Conservation (phyloP, 345 rosid species). For the Boechera divaricarpa region DNA sequence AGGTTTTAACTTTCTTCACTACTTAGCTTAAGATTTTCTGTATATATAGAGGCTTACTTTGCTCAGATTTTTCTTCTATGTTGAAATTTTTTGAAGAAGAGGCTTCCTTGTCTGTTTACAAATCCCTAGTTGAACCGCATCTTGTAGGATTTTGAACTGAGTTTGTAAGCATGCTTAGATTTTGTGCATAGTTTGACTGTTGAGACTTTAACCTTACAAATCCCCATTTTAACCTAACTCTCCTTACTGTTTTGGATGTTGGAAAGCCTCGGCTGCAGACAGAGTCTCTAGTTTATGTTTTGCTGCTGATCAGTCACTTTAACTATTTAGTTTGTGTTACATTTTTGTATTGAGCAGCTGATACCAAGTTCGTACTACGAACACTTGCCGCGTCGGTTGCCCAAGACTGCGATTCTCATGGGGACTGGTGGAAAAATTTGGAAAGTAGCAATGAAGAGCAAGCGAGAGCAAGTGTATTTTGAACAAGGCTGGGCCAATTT, state of each 20-base stretch:
- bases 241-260: neutral
- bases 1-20: neutral
- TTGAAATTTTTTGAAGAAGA: too few relatives aligned
- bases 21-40: neutral
- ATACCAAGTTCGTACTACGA: slow-evolving; percentile 8
- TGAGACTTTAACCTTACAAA: too few relatives aligned
- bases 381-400: slow-evolving; percentile 11
- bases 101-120: too few relatives aligned
- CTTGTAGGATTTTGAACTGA: neutral
- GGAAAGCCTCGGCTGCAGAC: neutral
- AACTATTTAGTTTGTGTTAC: neutral
- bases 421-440: neutral
- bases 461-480: neutral
- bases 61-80: too few relatives aligned
- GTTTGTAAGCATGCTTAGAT: neutral
- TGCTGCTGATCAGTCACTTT: neutral
- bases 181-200: too few relatives aligned
- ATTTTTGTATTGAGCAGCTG: neutral
- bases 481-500: slow-evolving; percentile 13
- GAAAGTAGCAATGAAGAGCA: neutral
- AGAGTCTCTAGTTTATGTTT: neutral
- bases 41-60: too few relatives aligned
- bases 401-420: slow-evolving; percentile 2
- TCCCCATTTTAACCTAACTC: too few relatives aligned
- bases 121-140: too few relatives aligned